Evolutionary conservation across 371 early-diverging fungal species (phyloP).

Genomic region (Mucor racemosus): DNA sequence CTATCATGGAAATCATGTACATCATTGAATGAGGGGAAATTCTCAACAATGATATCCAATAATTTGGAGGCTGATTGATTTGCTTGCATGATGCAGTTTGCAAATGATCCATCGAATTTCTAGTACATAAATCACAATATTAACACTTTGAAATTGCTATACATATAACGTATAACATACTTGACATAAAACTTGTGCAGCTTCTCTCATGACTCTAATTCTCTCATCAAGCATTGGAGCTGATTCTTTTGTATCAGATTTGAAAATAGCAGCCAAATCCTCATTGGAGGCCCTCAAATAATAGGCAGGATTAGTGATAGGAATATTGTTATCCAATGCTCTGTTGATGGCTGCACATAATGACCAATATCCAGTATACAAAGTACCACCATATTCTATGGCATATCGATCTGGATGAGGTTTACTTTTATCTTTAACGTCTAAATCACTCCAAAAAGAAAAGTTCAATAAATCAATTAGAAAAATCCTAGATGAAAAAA

Average conservation of each 20-base stretch:
- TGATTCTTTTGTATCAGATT: conserved; percentile 65
- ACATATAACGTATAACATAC: conserved; percentile 26
- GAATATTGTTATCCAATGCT: conserved; percentile 67
- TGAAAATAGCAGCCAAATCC: conserved; percentile 63
- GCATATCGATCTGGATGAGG: conserved; percentile 66
- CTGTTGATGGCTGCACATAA: conserved; percentile 83
- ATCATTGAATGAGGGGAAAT: conserved; percentile 81
- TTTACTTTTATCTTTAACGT: conserved; percentile 49
- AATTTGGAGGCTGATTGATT: conserved; percentile 61
- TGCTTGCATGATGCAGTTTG: conserved; percentile 61
- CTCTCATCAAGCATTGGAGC: conserved; percentile 72
- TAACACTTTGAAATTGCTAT: background rate
- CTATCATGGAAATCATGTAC: conserved; percentile 62
- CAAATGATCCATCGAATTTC: conserved; percentile 75
- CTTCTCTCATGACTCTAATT: conserved; percentile 68
- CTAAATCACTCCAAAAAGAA: conserved; percentile 85
- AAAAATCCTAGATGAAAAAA: conserved; percentile 68
- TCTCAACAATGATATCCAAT: conserved; percentile 59
- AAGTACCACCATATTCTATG: conserved; percentile 59
- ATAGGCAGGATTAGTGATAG: conserved; percentile 64
- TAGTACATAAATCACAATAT: conserved; percentile 12
- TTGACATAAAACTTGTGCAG: conserved; percentile 69
- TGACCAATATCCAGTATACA: conserved; percentile 89
- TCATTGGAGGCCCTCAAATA: conserved; percentile 48
- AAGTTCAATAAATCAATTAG: conserved; percentile 86